Evolutionary conservation across 73 alveolate species (phyloP).

Genomic region (Durusdinium trenchii): DNA sequence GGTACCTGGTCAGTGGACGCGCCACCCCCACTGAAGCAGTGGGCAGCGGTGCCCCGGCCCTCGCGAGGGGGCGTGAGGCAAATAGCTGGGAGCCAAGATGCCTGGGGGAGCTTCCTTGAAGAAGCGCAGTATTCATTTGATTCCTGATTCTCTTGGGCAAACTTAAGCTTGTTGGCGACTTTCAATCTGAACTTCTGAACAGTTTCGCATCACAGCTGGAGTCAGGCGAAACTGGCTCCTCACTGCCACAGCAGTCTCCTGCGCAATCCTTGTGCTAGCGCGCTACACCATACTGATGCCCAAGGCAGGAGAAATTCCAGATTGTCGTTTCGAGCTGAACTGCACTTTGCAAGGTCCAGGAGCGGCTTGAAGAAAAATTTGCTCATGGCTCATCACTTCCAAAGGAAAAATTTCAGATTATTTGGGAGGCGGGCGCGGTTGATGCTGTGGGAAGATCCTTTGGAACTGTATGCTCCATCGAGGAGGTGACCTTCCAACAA

Average conservation of each 20-base stretch:
- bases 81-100: too few relatives aligned
- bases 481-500: not conserved
- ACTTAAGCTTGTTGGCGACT: too few relatives aligned
- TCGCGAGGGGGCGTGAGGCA: too few relatives aligned
- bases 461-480: not conserved
- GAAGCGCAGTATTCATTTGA: not conserved
- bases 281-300: conserved; percentile 84
- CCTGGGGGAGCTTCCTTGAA: not conserved
- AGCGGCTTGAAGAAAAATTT: conserved; percentile 40
- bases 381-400: conserved; percentile 83
- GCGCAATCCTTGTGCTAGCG: not conserved
- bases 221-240: conserved; percentile 87
- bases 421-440: conserved; percentile 52
- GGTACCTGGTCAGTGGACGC: too few relatives aligned
- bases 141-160: too few relatives aligned
- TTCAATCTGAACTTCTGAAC: too few relatives aligned
- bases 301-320: not conserved
- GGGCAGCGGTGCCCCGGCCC: too few relatives aligned
- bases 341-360: conserved; percentile 31
- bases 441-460: not conserved
- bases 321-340: not conserved
- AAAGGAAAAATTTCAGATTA: not conserved
- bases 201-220: not conserved
- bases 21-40: too few relatives aligned
- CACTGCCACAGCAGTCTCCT: conserved; percentile 49